Base-by-base conservation (phyloP, 495 filamentous ascomycete species). In the Lasiosphaeriaceae sp. region DNA sequence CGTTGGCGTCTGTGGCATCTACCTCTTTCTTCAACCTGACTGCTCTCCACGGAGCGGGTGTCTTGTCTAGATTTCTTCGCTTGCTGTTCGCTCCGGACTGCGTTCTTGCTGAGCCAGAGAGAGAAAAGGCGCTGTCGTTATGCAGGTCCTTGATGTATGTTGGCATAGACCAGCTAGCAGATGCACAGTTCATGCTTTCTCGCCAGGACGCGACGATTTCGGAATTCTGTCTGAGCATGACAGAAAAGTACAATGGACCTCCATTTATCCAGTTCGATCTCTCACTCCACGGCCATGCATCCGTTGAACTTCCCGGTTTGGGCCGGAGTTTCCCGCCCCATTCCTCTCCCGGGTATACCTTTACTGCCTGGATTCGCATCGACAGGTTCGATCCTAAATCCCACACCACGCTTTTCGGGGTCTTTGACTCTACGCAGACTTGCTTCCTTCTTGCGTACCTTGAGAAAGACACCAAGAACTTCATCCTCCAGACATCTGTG, bases 401-500 rank as follows among this genome's bases (percentile, higher is more conserved):
- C 14, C 95, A 97, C 71, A 97, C 94, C 1, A 98, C 94, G 3
- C 78, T 98, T 7, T 98, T 98, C 71, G 94, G 94, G 3, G 90
- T 92, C 11, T 97, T 96, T 69, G 94, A 98, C 73, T 77, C 87
- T 0, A 90, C 83, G 17, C 94, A 98, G 65, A 91, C 89, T 1
- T 98, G 95, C 72, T 98, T 98, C 61, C 77, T 97, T 31, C 83
- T 98, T 44, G 88, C 88, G 21, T 98, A 97, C 67, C 80, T 98
- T 22, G 94, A 98, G 70, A 90, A 87, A 65, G 92, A 97, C 66
- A 95, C 90, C n/a, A 85, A 82, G 24, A 92, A 96, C 66, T 91
- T 98, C 60, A 97, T 98, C 65, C 77, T 98, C 21, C 94, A 98
- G 68, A 97, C 94, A 34, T 97, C 95, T 12, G 88, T 97, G 50